Evolutionary conservation across 2,329 filamentous ascomycete genomes (phyloP), one percentile per base, ranked within the genome.

Genomic region (Byssothecium circinans): DNA sequence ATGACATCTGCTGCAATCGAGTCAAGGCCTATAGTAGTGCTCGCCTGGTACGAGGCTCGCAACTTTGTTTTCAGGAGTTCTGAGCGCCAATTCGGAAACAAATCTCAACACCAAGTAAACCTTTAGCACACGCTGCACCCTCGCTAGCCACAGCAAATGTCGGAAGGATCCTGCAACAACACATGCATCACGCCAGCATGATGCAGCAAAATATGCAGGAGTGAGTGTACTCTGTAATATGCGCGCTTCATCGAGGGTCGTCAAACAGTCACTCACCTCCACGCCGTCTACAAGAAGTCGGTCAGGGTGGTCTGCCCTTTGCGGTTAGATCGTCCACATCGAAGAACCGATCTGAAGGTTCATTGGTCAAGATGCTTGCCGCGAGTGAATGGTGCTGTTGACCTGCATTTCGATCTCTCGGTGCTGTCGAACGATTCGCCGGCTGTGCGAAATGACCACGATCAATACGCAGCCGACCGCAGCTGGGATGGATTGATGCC

Each of bases 291-390:
- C 44, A n/a, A 62, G 54, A 56, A 65, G 64, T 67, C 63, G 64
- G 64, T 68, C 63, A 65, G 58, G 58, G 57, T 60, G 47, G 47
- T 56, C 51, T 50, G 53, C 20, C 50, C 45, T 44, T 52, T 49
- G 6, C 18, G 53, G 62, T 39, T 65, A 65, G 59, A 39, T 18
- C 35, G 36, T n/a, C n/a, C n/a, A 15, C 44, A 56, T 60, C 53
- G 50, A 50, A 35, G 52, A 47, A 25, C 48, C 34, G 43, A 54
- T 51, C 35, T 43, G 43, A 54, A 39, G 52, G 52, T 50, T 53
- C 51, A 54, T 53, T 49, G 52, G 43, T 43, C 43, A 46, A 36
- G 45, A 36, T 49, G 50, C 37, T 44, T 53, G 50, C 45, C 47
- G 34, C 41, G 35, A 45, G 51, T 45, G 47, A 61, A 60, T 53